These are phyloP conservation scores for Pseudogymnoascus sp. DNA, from an alignment of 2,329 filamentous ascomycete genomes.

Conservation along the genomic window DNA sequence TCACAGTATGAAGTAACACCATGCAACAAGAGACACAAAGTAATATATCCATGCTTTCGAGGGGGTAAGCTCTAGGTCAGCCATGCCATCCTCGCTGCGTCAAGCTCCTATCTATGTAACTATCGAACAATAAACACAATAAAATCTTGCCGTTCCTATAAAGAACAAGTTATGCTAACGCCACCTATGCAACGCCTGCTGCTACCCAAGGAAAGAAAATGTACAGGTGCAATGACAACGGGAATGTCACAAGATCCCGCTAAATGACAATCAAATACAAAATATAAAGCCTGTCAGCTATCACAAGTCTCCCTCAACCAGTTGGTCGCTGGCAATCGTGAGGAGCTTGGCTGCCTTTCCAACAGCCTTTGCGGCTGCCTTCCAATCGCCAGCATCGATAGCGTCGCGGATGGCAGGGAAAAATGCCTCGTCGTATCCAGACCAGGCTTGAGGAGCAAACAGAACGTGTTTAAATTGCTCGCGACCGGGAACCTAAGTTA, in stretches of 20 bases:
- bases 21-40: neutral
- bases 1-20: neutral
- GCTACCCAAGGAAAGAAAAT: constrained; percentile 1
- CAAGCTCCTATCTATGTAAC: constrained; percentile 5
- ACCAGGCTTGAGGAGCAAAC: constrained; percentile 76
- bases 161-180: constrained; percentile 2
- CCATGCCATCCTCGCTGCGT: neutral
- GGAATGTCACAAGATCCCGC: constrained; percentile 6
- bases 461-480: constrained; percentile 92
- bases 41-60: constrained; percentile 1
- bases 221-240: neutral
- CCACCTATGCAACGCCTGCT: constrained; percentile 9
- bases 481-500: constrained; percentile 64
- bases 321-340: constrained; percentile 42
- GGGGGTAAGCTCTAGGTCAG: neutral
- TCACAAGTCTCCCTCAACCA: constrained; percentile 15
- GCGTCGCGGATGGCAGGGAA: constrained; percentile 85
- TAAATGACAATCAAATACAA: constrained; percentile 8
- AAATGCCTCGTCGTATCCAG: constrained; percentile 56
- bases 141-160: neutral
- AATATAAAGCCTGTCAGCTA: neutral
- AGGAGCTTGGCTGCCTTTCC: constrained; percentile 65
- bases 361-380: constrained; percentile 57
- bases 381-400: constrained; percentile 64
- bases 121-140: constrained; percentile 6